Conservation (phyloP, 305 asterid species). For the Striga hermonthica region DNA sequence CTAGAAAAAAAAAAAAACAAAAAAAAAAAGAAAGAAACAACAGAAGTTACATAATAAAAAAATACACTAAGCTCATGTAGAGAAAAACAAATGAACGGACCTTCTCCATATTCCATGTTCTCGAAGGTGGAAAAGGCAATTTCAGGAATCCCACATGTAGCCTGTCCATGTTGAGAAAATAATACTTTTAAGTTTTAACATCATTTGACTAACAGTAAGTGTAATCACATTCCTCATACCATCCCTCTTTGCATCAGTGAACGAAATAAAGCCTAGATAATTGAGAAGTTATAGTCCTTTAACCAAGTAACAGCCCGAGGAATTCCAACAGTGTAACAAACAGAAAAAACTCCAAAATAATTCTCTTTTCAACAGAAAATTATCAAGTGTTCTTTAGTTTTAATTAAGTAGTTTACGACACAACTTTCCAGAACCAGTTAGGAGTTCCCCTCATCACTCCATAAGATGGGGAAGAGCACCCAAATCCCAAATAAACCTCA, state of each 20-base stretch:
- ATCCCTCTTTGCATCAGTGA: neutral
- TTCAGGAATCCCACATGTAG: conserved; percentile 98
- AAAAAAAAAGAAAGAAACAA: conserved; percentile 25
- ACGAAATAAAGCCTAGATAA: neutral
- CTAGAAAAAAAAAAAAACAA: conserved; percentile 5
- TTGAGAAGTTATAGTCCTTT: neutral
- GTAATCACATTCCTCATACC: conserved; percentile 11
- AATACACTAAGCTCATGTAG: conserved; percentile 27
- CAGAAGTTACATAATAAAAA: conserved; percentile 19
- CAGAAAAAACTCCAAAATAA: neutral
- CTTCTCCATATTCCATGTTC: conserved; percentile 98
- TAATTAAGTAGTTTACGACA: conserved; percentile 18
- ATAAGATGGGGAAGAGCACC: neutral
- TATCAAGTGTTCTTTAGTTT: conserved; percentile 8
- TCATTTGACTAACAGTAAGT: conserved; percentile 16
- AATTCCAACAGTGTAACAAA: neutral
- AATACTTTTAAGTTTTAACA: conserved; percentile 8
- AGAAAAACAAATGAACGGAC: conserved; percentile 42
- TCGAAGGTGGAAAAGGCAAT: conserved; percentile 86
- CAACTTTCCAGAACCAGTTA: conserved; percentile 7
- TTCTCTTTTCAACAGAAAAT: neutral
- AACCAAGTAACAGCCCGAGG: conserved; percentile 5
- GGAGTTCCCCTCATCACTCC: conserved; percentile 6
- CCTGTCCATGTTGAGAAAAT: conserved; percentile 50
- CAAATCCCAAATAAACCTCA: conserved; percentile 14